Evolutionary conservation across 768 basidiomycete genomes (phyloP).

Genomic region (Tulasnella sp.): DNA sequence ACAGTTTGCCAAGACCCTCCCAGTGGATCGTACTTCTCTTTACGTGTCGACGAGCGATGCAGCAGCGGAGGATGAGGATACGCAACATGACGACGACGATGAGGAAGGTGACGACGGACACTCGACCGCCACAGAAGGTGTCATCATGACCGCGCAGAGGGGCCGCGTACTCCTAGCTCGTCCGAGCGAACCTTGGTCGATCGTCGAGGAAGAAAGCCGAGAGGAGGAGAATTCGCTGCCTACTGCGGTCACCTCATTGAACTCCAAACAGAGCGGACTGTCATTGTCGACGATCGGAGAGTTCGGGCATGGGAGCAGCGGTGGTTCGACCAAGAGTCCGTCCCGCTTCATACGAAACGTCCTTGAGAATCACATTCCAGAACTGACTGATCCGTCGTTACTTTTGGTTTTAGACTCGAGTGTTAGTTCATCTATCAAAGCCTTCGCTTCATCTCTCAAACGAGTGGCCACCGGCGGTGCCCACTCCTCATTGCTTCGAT

Average conservation of each 20-base stretch:
- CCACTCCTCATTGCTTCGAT: neutral
- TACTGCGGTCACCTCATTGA: neutral
- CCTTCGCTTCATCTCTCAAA: slow-evolving; percentile 56
- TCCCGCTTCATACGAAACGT: neutral
- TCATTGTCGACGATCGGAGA: slow-evolving; percentile 34
- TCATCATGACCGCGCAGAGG: neutral
- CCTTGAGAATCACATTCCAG: too few species aligned
- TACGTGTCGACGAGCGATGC: slow-evolving; percentile 7
- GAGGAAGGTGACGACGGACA: slow-evolving; percentile 18
- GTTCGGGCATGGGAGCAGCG: slow-evolving; percentile 50
- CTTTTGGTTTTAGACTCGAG: slow-evolving; percentile 35
- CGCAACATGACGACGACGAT: slow-evolving; percentile 11
- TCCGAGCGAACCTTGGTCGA: slow-evolving; percentile 73
- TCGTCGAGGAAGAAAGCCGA: slow-evolving; percentile 64
- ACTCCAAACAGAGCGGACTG: neutral
- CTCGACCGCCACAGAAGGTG: slow-evolving; percentile 5
- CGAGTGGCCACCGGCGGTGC: neutral
- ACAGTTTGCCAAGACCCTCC: slow-evolving; percentile 53
- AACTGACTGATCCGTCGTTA: slow-evolving; percentile 13
- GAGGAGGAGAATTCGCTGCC: slow-evolving; percentile 5
- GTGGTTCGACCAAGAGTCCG: slow-evolving; percentile 27
- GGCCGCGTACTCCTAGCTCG: slow-evolving; percentile 31
- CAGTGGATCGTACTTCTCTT: slow-evolving; percentile 20
- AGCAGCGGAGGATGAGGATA: neutral
- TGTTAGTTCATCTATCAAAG: slow-evolving; percentile 61